Base-by-base conservation (phyloP, 2,329 filamentous ascomycete genomes). In the Talaromyces marneffei region DNA sequence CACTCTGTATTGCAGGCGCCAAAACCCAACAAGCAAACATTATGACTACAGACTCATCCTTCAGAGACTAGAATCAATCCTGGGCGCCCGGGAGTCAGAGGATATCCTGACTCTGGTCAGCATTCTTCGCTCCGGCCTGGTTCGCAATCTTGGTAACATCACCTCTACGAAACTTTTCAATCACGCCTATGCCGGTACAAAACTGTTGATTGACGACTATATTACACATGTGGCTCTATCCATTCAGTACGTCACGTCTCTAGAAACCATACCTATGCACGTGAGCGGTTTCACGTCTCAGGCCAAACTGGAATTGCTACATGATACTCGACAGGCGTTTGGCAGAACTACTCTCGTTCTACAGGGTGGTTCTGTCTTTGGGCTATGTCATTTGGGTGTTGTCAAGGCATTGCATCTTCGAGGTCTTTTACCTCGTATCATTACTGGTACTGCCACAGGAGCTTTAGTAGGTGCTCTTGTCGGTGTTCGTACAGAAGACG, bases 121-220 rank as follows among this genome's bases (percentile, higher is more conserved):
- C 70, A 82, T 95, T 18, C 81, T 96, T 40, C 87, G 91, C 27
- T 91, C 90, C 14, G 91, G 84, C 10, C 75, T 85, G 37, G 80
- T 96, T 31, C 86, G 92, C 37, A 96, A 97, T 69, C 80, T 96
- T n/a, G 92, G 91, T 62, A 95, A 96, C 72, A 95, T 97, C 67
- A 91, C 90, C 0, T 85, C 88, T 1, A 86, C 90, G 2, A 87
- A 87, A 65, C 80, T 97, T 1, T 97, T 92, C 77, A 92, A 92
- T 68, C 84, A 88, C 62, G 89, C 91, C 12, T 94, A 94, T 71
- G 88, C 89, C 1, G 92, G 92, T 16, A 96, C 92, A 0, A 97
- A 97, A 73, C 84, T 90, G 58, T 78, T 96, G 53, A 95, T 97
- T 64, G 92, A 96, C 71, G 90, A 95, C 74, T 97, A 97, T 71